Conservation (phyloP, 306 rosid genomes). For the Glycyrrhiza uralensis region DNA sequence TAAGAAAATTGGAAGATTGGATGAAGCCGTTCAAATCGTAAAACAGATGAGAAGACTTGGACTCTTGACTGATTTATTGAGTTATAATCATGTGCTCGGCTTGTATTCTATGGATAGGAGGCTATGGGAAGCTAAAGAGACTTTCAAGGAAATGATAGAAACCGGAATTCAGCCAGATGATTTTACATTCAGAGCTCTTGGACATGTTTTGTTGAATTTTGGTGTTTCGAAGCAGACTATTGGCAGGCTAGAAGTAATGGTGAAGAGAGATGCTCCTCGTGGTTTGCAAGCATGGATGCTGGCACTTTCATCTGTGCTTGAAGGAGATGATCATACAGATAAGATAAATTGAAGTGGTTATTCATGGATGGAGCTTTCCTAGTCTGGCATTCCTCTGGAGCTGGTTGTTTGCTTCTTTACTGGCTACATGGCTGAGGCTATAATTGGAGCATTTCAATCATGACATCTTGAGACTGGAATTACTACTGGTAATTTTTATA, state of each 20-base stretch:
- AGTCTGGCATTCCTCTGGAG: neutral
- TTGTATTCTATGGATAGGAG: constrained; percentile 60
- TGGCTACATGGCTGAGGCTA: constrained; percentile 7
- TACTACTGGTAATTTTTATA: constrained; percentile 16
- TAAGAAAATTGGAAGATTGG: constrained; percentile 67
- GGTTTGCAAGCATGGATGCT: constrained; percentile 65
- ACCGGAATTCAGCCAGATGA: constrained; percentile 62
- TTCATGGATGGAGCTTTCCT: neutral
- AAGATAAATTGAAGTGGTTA: constrained; percentile 24
- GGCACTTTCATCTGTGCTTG: constrained; percentile 47
- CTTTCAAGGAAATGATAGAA: constrained; percentile 57
- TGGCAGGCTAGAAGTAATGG: constrained; percentile 56
- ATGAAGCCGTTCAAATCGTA: constrained; percentile 59
- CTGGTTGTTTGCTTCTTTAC: neutral
- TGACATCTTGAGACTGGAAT: neutral
- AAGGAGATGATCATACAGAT: constrained; percentile 25
- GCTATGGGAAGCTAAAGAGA: constrained; percentile 52
- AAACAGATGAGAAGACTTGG: constrained; percentile 56
- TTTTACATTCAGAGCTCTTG: constrained; percentile 68
- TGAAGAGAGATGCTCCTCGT: constrained; percentile 43
- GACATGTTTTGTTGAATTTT: constrained; percentile 47
- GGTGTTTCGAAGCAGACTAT: constrained; percentile 73
- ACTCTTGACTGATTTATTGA: constrained; percentile 51
- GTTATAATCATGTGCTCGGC: constrained; percentile 65
- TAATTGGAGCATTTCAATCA: constrained; percentile 17